phyloP scores from a whole-genome alignment of 148 eudicot species.

The Rhododendron henanense region DNA sequence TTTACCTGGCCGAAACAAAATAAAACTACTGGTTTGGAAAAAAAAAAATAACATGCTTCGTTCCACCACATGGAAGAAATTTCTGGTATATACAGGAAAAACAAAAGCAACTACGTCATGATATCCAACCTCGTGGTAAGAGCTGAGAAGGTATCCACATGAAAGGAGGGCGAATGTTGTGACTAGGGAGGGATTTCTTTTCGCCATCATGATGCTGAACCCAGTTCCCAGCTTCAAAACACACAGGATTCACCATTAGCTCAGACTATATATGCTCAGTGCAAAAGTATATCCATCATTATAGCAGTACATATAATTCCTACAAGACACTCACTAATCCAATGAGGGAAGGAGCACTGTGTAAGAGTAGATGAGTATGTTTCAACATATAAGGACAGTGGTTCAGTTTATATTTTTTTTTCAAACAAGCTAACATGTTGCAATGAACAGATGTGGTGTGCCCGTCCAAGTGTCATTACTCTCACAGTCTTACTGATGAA shows the following conservation, averaged over 20 bases:
- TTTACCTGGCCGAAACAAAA: slow-evolving; percentile 53
- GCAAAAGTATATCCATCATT: not conserved
- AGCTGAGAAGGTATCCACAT: slow-evolving; percentile 89
- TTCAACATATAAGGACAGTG: not conserved
- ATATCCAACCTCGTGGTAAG: slow-evolving; percentile 79
- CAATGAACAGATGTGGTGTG: not conserved
- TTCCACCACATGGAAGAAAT: not conserved
- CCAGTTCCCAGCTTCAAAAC: slow-evolving; percentile 91
- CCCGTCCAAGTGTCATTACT: not conserved
- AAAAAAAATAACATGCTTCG: not conserved
- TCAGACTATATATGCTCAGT: not conserved
- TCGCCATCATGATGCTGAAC: slow-evolving; percentile 81
- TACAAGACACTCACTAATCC: not conserved
- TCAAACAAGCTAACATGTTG: not conserved
- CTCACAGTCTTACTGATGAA: not conserved
- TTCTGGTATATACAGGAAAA: not conserved
- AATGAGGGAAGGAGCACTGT: not conserved
- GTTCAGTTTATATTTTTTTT: not conserved
- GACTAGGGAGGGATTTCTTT: slow-evolving; percentile 73
- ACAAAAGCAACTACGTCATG: not conserved
- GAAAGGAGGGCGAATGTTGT: slow-evolving; percentile 82
- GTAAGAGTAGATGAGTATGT: not conserved
- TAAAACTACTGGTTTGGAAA: not conserved
- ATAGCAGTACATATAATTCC: not conserved
- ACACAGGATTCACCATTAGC: slow-evolving; percentile 14